Percentiles rank a stretch among this genome's conserved stretches.
Conservation (phyloP, 2,329 filamentous ascomycete genomes). For the Talaromyces funiculosus region DNA sequence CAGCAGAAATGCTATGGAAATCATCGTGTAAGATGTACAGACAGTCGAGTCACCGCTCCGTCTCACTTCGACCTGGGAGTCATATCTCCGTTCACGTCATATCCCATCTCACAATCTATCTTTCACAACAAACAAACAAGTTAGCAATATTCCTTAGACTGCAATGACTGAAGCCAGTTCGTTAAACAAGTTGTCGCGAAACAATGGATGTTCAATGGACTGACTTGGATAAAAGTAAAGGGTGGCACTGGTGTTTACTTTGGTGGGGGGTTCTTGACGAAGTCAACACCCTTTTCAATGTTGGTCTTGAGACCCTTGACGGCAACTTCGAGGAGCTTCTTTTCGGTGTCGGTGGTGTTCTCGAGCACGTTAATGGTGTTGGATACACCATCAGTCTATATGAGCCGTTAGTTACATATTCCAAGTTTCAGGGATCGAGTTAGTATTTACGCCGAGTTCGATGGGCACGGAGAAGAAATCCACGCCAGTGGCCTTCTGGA, state of each 20-base stretch:
- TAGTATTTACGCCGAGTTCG: conserved; percentile 77
- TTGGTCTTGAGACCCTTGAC: conserved; percentile 80
- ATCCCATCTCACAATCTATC: conserved; percentile 42
- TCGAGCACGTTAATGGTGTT: conserved; percentile 77
- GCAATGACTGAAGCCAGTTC: conserved; percentile 13
- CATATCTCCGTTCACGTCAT: conserved; percentile 13
- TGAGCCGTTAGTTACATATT: conserved; percentile 18
- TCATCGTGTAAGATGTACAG: conserved; percentile 7
- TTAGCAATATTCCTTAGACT: conserved; percentile 24
- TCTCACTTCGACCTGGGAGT: conserved; percentile 1
- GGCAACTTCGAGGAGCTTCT: conserved; percentile 72
- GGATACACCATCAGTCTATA: conserved; percentile 73
- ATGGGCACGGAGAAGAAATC: conserved; percentile 97
- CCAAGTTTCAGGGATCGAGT: conserved; percentile 5
- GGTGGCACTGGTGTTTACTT: conserved; percentile 57
- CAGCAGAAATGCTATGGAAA: conserved; percentile 6
- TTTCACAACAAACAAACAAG: conserved; percentile 32
- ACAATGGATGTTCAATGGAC: conserved; percentile 19
- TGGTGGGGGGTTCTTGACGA: conserved; percentile 80
- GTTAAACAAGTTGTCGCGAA: conserved; percentile 10
- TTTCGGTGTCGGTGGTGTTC: conserved; percentile 77
- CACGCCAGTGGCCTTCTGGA: conserved; percentile 73
- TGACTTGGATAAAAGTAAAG: conserved; percentile 13
- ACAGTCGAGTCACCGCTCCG: conserved; percentile 7
- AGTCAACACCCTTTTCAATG: conserved; percentile 88